Percentiles rank a stretch among this genome's conserved stretches.
Evolutionary conservation across 148 eudicot species (phyloP).

Genomic region (Fallopia convolvulus): DNA sequence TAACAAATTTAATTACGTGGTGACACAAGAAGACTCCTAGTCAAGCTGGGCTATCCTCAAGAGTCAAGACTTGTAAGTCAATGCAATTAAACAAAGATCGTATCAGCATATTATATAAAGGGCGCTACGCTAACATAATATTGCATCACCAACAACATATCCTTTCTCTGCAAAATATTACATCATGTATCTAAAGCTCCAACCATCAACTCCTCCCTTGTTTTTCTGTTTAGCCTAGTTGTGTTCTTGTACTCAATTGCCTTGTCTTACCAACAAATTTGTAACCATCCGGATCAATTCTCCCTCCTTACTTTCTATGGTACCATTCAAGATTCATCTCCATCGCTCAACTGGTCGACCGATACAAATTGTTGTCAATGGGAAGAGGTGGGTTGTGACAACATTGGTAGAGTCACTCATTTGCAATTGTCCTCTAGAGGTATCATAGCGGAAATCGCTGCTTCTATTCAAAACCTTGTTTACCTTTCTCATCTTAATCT

Average conservation of each 20-base stretch:
- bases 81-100: too few species aligned
- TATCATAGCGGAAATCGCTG: slow-evolving; percentile 37
- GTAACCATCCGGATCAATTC: background rate
- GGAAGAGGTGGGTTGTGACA: slow-evolving; percentile 63
- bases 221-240: background rate
- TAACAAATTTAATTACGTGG: too few species aligned
- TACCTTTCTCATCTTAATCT: slow-evolving; percentile 53
- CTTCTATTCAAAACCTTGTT: slow-evolving; percentile 38
- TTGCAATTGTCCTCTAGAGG: slow-evolving; percentile 40
- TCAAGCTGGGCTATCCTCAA: too few species aligned
- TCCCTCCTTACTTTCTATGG: background rate
- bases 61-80: too few species aligned
- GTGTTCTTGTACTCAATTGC: slow-evolving; percentile 10
- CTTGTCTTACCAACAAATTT: slow-evolving; percentile 14
- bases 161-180: background rate
- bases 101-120: background rate
- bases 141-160: background rate
- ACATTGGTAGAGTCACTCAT: slow-evolving; percentile 27
- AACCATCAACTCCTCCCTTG: background rate
- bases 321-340: slow-evolving; percentile 15
- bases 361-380: slow-evolving; percentile 58
- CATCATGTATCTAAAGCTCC: too few species aligned
- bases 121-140: background rate
- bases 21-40: too few species aligned
- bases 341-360: slow-evolving; percentile 47